phyloP scores from a whole-genome alignment of 148 eudicot species.

The Polygonum aviculare region DNA sequence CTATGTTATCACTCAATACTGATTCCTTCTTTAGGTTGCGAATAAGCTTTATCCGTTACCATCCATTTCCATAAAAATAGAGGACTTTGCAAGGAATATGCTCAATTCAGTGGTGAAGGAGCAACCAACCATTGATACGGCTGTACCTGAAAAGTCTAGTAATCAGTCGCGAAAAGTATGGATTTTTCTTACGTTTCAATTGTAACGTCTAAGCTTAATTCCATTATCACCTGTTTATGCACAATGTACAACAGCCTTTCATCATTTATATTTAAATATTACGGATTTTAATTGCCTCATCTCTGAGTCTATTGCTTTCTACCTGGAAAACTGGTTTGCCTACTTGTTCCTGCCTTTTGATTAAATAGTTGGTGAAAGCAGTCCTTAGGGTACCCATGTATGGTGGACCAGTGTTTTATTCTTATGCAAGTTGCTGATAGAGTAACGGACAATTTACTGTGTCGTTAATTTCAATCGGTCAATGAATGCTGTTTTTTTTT shows the following conservation, averaged over 20 bases:
- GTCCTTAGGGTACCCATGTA: not conserved
- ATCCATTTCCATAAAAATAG: conserved; percentile 57
- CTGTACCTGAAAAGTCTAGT: conserved; percentile 30
- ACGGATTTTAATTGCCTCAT: not conserved
- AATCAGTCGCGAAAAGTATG: conserved; percentile 49
- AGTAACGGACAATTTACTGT: not conserved
- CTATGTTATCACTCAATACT: conserved; percentile 1
- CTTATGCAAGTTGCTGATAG: not conserved
- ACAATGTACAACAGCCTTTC: not conserved
- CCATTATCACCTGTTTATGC: not conserved
- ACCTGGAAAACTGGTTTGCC: not conserved
- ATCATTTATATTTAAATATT: not conserved
- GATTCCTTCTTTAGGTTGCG: conserved; percentile 55
- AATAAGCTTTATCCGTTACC: conserved; percentile 87
- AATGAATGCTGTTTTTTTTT: not conserved
- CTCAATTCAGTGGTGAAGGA: conserved; percentile 40
- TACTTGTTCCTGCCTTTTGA: not conserved
- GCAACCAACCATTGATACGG: conserved; percentile 21
- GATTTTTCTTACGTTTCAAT: not conserved
- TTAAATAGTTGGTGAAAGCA: not conserved
- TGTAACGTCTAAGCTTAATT: not conserved
- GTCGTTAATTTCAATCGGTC: not conserved
- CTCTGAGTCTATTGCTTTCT: not conserved
- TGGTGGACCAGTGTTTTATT: not conserved
- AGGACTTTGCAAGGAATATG: conserved; percentile 83